phyloP scores from a whole-genome alignment of 345 rosid species.

The Hibiscus tridactylites region DNA sequence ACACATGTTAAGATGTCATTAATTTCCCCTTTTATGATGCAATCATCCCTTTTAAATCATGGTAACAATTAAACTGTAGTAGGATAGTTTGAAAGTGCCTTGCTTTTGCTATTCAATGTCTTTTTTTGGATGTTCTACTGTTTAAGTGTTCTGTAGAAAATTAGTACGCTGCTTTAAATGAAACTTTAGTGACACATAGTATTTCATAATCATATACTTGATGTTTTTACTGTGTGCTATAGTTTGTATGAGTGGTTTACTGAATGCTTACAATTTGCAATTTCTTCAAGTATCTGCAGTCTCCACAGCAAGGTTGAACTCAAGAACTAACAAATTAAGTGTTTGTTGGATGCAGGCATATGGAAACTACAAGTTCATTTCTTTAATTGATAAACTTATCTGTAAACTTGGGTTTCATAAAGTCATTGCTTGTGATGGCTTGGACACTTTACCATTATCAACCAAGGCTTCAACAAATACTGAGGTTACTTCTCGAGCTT shows the following conservation, averaged over 20 bases:
- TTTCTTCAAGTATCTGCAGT: neutral
- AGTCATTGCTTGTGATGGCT: constrained; percentile 32
- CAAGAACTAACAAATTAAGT: constrained; percentile 4
- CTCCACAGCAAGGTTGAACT: neutral
- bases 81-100: neutral
- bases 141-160: neutral
- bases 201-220: neutral
- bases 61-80: neutral
- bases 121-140: neutral
- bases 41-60: neutral
- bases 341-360: constrained; percentile 36
- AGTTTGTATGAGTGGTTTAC: neutral
- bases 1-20: neutral
- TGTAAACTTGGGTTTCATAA: constrained; percentile 49
- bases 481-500: constrained; percentile 45
- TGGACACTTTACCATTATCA: constrained; percentile 11
- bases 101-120: neutral
- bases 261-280: neutral
- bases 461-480: constrained; percentile 23
- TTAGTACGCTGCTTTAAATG: neutral
- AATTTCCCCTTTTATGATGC: neutral
- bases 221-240: neutral
- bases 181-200: neutral
- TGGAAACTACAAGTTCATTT: constrained; percentile 47
- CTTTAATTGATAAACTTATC: constrained; percentile 61